phyloP scores from a whole-genome alignment of 306 rosid genomes.

The Senna siamea region DNA sequence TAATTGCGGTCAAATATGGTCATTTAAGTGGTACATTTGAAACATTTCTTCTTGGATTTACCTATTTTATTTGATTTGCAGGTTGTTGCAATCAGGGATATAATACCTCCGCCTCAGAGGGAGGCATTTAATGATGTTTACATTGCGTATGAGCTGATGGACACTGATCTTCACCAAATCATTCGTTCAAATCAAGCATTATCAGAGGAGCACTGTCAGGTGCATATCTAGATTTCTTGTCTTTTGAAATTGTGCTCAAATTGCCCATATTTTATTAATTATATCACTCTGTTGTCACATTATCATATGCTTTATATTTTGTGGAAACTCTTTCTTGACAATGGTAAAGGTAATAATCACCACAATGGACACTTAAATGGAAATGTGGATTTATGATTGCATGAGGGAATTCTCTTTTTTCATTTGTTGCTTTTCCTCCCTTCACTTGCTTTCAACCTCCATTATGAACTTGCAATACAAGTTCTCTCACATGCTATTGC shows the following conservation, averaged over 20 bases:
- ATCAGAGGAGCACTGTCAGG: constrained; percentile 57
- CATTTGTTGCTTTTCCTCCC: neutral
- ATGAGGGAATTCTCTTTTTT: neutral
- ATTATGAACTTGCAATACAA: constrained; percentile 1
- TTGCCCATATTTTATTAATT: neutral
- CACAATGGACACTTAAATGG: neutral
- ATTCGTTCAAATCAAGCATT: constrained; percentile 57
- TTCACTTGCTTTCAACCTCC: neutral
- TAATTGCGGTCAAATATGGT: neutral
- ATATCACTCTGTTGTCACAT: neutral
- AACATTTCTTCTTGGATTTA: neutral
- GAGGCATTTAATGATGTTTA: constrained; percentile 49
- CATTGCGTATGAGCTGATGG: constrained; percentile 60
- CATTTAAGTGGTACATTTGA: neutral
- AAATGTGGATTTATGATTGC: neutral
- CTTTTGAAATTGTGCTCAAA: neutral
- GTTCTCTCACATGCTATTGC: neutral
- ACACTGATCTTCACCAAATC: constrained; percentile 61
- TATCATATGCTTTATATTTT: neutral
- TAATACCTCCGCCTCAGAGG: constrained; percentile 50
- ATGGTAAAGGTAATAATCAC: neutral
- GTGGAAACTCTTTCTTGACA: neutral
- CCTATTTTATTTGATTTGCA: constrained; percentile 27
- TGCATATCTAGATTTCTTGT: constrained; percentile 23
- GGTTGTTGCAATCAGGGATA: constrained; percentile 58